Conservation (phyloP, 495 filamentous ascomycete species). For the Podospora pseudopauciseta region DNA sequence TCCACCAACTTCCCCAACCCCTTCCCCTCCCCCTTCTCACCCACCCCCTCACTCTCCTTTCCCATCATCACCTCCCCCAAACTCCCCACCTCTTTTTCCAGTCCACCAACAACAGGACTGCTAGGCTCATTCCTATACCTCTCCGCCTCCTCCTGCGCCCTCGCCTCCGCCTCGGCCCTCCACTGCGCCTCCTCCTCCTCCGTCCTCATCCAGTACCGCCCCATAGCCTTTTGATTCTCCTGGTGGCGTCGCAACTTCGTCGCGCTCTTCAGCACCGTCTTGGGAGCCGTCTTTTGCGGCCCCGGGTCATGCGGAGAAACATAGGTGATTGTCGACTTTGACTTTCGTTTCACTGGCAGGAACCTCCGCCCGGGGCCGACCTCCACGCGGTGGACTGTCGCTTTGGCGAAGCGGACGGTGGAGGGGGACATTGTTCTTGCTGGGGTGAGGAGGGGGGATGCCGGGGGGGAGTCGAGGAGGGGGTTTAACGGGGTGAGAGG, state of each 20-base stretch:
- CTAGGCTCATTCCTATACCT: constrained; percentile 31
- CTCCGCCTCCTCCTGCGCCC: constrained; percentile 31
- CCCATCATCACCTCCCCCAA: neutral
- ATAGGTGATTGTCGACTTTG: constrained; percentile 35
- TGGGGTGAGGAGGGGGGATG: constrained; percentile 18
- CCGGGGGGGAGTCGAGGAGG: constrained; percentile 11
- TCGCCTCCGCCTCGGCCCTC: constrained; percentile 28
- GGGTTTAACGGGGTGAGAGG: constrained; percentile 10
- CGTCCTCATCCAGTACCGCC: constrained; percentile 33
- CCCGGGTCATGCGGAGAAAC: constrained; percentile 33
- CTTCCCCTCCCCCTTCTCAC: neutral
- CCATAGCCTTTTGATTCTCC: constrained; percentile 36
- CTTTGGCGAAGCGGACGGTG: constrained; percentile 35
- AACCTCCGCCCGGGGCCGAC: constrained; percentile 31
- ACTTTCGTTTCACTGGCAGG: constrained; percentile 34
- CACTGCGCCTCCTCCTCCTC: constrained; percentile 34
- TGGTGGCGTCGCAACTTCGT: constrained; percentile 32
- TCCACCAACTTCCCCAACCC: constrained; percentile 14
- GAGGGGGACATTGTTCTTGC: constrained; percentile 25
- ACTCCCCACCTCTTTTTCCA: neutral
- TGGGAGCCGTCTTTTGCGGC: constrained; percentile 21
- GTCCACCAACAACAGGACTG: constrained; percentile 3
- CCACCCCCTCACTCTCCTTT: neutral
- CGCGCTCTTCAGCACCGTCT: constrained; percentile 25
- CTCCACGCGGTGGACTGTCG: constrained; percentile 33